These are phyloP conservation scores for Chamaenerion angustifolium DNA, from an alignment of 345 rosid species.

Conservation along the genomic window DNA sequence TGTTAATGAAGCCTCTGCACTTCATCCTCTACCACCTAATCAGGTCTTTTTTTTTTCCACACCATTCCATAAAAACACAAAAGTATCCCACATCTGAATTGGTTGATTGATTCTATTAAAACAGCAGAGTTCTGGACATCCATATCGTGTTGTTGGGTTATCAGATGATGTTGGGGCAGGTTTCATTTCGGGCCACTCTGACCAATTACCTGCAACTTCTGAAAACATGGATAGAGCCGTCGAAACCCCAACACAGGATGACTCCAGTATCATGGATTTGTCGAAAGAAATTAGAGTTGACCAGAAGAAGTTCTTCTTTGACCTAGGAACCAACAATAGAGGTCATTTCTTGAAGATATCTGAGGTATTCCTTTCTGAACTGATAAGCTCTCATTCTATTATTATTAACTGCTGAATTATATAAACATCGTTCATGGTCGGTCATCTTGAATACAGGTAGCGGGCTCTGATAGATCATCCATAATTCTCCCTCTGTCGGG, in stretches of 20 bases:
- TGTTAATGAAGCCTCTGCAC: constrained; percentile 63
- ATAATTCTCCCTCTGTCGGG: constrained; percentile 93
- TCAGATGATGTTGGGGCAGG: constrained; percentile 99
- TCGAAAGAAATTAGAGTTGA: constrained; percentile 89
- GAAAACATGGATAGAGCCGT: constrained; percentile 50
- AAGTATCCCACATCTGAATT: neutral
- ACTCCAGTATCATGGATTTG: constrained; percentile 22
- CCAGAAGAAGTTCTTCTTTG: constrained; percentile 75
- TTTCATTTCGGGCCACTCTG: constrained; percentile 84
- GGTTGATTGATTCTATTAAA: constrained; percentile 2
- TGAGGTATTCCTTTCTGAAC: constrained; percentile 29
- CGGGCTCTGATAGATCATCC: constrained; percentile 87
- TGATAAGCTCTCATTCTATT: too few species aligned
- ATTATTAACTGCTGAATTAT: too few species aligned
- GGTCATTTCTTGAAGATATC: constrained; percentile 95
- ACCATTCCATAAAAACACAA: neutral
- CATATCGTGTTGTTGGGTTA: constrained; percentile 71
- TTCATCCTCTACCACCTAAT: constrained; percentile 50
- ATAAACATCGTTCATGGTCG: neutral
- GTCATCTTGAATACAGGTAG: constrained; percentile 41
- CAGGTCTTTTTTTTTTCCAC: constrained; percentile 37
- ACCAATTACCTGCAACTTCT: constrained; percentile 50
- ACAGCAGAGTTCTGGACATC: constrained; percentile 59
- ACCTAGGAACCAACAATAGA: constrained; percentile 67
- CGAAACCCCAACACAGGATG: constrained; percentile 65